phyloP scores from a whole-genome alignment of 139 green algal genomes.

The Chlorella sp. region DNA sequence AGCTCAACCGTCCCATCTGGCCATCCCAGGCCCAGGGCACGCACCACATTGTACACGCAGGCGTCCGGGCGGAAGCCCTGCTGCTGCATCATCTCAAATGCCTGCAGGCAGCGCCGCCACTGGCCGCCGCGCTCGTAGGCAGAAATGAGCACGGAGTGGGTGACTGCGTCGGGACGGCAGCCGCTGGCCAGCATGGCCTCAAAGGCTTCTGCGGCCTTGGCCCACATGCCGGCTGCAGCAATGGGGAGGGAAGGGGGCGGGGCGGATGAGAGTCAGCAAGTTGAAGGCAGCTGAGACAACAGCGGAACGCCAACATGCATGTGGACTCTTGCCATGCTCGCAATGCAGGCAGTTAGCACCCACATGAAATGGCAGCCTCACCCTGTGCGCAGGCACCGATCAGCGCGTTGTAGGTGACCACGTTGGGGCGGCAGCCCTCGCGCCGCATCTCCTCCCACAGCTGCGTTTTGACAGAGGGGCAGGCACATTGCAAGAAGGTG shows the following conservation, averaged over 20 bases:
- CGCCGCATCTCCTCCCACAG: conserved; percentile 50
- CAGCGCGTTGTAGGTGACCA: conserved; percentile 53
- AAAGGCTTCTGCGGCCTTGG: conserved; percentile 79
- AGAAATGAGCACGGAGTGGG: conserved; percentile 78
- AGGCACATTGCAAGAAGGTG: neutral
- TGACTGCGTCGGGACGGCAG: conserved; percentile 82
- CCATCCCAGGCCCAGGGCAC: no score
- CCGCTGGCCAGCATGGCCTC: conserved; percentile 77
- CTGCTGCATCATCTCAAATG: conserved; percentile 38
- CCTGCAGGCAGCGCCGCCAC: conserved; percentile 45
- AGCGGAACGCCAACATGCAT: no score
- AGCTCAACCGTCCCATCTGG: no score
- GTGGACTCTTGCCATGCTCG: no score
- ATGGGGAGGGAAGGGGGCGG: neutral
- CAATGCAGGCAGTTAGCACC: no score
- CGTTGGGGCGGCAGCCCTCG: conserved; percentile 42
- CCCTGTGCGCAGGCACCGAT: conserved; percentile 38
- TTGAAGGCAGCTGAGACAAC: no score
- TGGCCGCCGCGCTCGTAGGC: conserved; percentile 56
- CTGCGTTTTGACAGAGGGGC: neutral
- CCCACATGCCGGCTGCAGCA: conserved; percentile 57
- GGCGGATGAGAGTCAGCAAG: neutral
- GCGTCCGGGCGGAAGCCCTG: conserved; percentile 60
- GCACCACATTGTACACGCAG: conserved; percentile 78
- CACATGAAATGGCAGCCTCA: no score